Base-by-base conservation (phyloP, 2,329 filamentous ascomycete genomes). In the Hawksworthiomyces lignivorus region DNA sequence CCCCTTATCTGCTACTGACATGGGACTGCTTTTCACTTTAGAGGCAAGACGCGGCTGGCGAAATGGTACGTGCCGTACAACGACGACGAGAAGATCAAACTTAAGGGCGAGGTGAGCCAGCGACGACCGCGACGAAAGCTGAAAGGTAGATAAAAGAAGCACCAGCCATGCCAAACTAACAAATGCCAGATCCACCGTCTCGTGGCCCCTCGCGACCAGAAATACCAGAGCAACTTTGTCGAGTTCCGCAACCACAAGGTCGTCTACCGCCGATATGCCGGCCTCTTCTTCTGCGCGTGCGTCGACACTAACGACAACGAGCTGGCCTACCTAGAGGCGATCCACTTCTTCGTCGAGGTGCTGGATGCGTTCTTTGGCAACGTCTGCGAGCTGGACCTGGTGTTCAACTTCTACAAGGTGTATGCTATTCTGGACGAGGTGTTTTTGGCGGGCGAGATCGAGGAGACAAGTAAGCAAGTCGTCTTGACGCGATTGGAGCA, bases 151-250 rank as follows among this genome's bases (percentile, higher is more conserved):
- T n/a, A n/a, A n/a, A n/a, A n/a, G n/a, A n/a, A n/a, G n/a, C n/a
- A n/a, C n/a, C n/a, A n/a, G n/a, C n/a, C n/a, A n/a, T n/a, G 9
- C 36, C n/a, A n/a, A n/a, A n/a, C n/a, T n/a, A n/a, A n/a, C n/a
- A n/a, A n/a, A n/a, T n/a, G n/a, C 36, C 54, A 88, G 83, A 86
- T 97, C 56, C 92, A 98, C 73, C 89, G 92, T 49, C 87, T 98
- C 53, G 90, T 98, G 48, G 92, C 92, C 0, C 92, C 92, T 7
- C 86, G 92, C 59, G 92, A 98, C 67, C 92, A 98, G 62, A 98
- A 98, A 62, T 95, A 98, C 72, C 92, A 98, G 64, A 95, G 88
- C 68, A 98, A 98, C 70, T 98, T 98, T 59, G 92, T 98, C 73
- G 92, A 98, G 68, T 83, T 84, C 69, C 84, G 87, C 52, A 86